phyloP scores from a whole-genome alignment of 495 filamentous ascomycete genomes.

The Talaromyces liani region DNA sequence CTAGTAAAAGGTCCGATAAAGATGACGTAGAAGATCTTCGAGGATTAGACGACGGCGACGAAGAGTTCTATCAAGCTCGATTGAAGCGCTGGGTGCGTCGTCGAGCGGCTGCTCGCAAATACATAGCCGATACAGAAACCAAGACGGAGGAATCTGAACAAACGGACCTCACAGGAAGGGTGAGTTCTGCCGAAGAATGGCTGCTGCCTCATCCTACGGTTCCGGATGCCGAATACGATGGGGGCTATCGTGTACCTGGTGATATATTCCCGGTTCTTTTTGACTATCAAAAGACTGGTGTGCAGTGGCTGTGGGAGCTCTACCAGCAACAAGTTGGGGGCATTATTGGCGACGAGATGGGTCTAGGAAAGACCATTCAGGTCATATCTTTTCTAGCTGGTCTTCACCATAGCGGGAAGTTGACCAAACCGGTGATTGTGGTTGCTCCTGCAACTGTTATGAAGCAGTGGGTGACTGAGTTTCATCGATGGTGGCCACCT shows the following conservation, averaged over 20 bases:
- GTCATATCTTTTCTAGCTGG: conserved; percentile 85
- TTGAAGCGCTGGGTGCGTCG: conserved; percentile 65
- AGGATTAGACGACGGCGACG: conserved; percentile 86
- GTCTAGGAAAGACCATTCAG: conserved; percentile 93
- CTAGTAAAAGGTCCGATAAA: conserved; percentile 24
- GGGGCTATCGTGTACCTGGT: conserved; percentile 74
- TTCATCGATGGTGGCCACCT: conserved; percentile 96
- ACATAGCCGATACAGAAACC: conserved; percentile 22
- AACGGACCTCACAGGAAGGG: conserved; percentile 16
- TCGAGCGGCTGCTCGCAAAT: conserved; percentile 57
- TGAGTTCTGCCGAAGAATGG: conserved; percentile 62
- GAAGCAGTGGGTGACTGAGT: conserved; percentile 96
- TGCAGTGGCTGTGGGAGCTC: conserved; percentile 94
- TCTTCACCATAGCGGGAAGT: conserved; percentile 79
- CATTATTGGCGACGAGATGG: conserved; percentile 98
- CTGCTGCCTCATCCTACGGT: conserved; percentile 74
- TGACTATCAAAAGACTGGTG: conserved; percentile 90
- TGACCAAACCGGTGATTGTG: conserved; percentile 77
- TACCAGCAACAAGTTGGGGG: conserved; percentile 84
- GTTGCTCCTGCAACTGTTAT: conserved; percentile 91
- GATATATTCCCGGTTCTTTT: conserved; percentile 88
- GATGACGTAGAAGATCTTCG: conserved; percentile 59
- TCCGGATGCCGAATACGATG: conserved; percentile 62
- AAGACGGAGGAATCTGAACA: conserved; percentile 22
- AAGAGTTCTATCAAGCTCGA: conserved; percentile 71